Base-by-base conservation (phyloP, 352 stramenopile genomes). In the Stephanocyclus meneghinianus region DNA sequence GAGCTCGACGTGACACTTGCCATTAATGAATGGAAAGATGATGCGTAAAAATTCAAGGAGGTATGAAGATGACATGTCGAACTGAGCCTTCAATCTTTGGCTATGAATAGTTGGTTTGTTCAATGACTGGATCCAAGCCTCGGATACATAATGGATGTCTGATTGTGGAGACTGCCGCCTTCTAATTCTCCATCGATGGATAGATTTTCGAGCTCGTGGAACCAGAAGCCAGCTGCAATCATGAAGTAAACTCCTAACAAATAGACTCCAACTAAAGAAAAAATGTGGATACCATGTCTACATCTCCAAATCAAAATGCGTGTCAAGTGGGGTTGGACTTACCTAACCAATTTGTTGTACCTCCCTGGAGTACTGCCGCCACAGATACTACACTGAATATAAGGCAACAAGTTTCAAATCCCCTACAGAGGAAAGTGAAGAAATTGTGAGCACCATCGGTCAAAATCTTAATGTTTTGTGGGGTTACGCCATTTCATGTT, bases 401-500 rank as follows among this genome's bases (percentile, higher is more conserved):
- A 0, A 93, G 71, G 71, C 88, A 93, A 15, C 81, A 83, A 10
- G 98, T 98, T 88, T 99, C 96, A 76, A 98, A 98, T 66, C 95
- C 94, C 62, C 96, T 94, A 86, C 98, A 99, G 61, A 95, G 96
- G n/a, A 99, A 89, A 50, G 11, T 53, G 10, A 53, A 5, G 45
- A 5, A 53, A 21, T 53, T 2, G 13, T 21, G 1, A 16, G 45
- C 13, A 21, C 5, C 2, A 53, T 53, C 2, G 45, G n/a, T 16
- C 45, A 53, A 53, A 53, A 53, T 53, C n/a, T 16, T 0, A 1
- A 16, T 48, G 42, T 1, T 26, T 26, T 26, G 0, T 26, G 21
- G 21, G 21, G 21, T 1, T 26, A 26, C 21, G 21, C 1, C 21
- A 26, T 48, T 53, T 53, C 13, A 53, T 8, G 45, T 4, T 53